These are phyloP conservation scores for Eimeria necatrix DNA, from an alignment of 169 alveolate genomes.

Conservation along the genomic window DNA sequence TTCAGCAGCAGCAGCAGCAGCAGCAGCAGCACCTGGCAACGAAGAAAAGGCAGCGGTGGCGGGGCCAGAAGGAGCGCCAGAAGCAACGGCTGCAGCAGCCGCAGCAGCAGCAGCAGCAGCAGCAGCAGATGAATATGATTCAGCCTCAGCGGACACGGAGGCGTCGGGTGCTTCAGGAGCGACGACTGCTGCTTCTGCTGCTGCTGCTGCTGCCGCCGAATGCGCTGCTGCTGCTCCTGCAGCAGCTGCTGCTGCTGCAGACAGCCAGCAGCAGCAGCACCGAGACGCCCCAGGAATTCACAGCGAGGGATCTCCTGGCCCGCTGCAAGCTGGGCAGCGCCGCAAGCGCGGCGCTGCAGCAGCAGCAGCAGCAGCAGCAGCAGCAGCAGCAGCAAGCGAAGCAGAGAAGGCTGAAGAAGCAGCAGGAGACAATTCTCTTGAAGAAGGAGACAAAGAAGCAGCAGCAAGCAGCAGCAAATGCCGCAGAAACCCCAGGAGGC, in stretches of 20 bases:
- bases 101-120: constrained; percentile 4
- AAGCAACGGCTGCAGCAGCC: neutral
- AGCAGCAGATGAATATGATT: neutral
- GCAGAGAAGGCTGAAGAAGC: neutral
- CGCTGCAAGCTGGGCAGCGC: neutral
- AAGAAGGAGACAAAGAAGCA: neutral
- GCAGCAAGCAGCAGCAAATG: neutral
- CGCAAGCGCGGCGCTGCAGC: neutral
- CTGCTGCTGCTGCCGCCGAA: neutral
- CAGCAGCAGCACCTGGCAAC: neutral
- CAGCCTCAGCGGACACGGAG: neutral
- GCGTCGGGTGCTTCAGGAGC: neutral
- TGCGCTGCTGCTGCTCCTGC: neutral
- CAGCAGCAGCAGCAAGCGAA: constrained; percentile 7
- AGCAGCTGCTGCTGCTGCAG: neutral
- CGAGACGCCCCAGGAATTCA: neutral
- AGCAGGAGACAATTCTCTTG: neutral
- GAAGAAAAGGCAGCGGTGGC: neutral
- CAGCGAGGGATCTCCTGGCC: neutral
- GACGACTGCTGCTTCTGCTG: neutral
- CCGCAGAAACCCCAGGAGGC: constrained; percentile 30
- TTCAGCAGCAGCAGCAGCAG: neutral
- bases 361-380: neutral
- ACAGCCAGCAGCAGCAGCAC: constrained; percentile 9
- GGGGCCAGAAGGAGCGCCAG: neutral